phyloP scores from a whole-genome alignment of 2,329 filamentous ascomycete species.

The Chaetothyriales sp. region DNA sequence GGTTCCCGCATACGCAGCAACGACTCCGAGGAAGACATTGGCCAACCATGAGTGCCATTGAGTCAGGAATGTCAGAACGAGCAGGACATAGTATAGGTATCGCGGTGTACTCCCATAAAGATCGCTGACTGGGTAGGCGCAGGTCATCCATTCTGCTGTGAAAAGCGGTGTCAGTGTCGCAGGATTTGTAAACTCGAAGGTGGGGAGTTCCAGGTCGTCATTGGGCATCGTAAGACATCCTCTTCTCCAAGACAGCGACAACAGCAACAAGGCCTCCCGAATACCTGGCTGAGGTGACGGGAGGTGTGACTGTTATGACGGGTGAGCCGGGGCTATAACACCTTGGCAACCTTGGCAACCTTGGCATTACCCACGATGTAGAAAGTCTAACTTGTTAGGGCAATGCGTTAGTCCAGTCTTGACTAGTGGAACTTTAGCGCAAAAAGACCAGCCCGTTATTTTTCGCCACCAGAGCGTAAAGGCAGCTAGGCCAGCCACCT shows the following conservation, averaged over 20 bases:
- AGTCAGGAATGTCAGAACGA: constrained; percentile 19
- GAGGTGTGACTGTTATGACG: too few species aligned
- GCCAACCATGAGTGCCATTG: constrained; percentile 22
- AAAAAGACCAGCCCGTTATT: too few species aligned
- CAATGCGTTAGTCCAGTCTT: too few species aligned
- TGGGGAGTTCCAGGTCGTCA: not conserved
- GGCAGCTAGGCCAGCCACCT: too few species aligned
- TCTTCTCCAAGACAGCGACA: not conserved
- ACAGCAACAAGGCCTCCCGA: not conserved
- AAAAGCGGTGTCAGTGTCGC: constrained; percentile 2
- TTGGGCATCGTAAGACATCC: not conserved
- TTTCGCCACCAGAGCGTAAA: too few species aligned
- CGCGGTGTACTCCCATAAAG: constrained; percentile 22
- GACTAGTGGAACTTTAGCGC: too few species aligned
- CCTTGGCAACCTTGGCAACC: too few species aligned
- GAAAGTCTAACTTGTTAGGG: too few species aligned
- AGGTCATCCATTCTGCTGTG: constrained; percentile 20
- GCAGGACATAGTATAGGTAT: constrained; percentile 22
- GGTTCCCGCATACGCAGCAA: constrained; percentile 22
- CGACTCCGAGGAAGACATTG: constrained; percentile 21
- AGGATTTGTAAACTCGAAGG: not conserved
- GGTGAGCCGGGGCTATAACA: too few species aligned
- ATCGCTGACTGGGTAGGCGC: constrained; percentile 23
- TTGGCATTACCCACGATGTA: too few species aligned
- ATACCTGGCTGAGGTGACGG: too few species aligned